phyloP scores from a whole-genome alignment of 75 land plant species.

The Cunninghamia lanceolata region DNA sequence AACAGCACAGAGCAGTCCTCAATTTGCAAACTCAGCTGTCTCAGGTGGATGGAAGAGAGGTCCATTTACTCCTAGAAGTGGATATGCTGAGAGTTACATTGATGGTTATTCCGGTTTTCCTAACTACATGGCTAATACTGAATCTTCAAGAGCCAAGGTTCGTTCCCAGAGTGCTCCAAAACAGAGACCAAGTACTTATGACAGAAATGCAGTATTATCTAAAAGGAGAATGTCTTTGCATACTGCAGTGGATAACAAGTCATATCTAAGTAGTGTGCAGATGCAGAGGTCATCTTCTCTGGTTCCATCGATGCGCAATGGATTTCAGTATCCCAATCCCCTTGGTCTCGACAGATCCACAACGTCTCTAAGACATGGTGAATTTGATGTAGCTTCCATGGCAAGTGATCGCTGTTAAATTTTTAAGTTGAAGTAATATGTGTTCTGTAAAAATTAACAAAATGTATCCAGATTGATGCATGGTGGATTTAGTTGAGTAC shows the following conservation, averaged over 20 bases:
- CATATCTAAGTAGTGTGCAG: slow-evolving; percentile 34
- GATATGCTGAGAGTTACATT: slow-evolving; percentile 34
- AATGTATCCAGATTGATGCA: neutral
- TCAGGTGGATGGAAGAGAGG: slow-evolving; percentile 11
- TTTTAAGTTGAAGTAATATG: neutral
- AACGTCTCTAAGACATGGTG: slow-evolving; percentile 26
- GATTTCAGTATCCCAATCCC: slow-evolving; percentile 8
- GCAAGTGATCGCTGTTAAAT: slow-evolving; percentile 13
- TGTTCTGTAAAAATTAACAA: neutral
- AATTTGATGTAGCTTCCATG: slow-evolving; percentile 15
- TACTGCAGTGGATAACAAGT: slow-evolving; percentile 43
- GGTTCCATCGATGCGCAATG: slow-evolving; percentile 16
- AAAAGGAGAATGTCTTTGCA: slow-evolving; percentile 46
- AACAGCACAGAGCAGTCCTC: slow-evolving; percentile 59
- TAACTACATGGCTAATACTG: slow-evolving; percentile 62
- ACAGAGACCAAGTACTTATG: slow-evolving; percentile 53
- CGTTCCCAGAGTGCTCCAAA: slow-evolving; percentile 73
- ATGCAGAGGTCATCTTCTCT: slow-evolving; percentile 42
- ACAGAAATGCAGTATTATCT: neutral
- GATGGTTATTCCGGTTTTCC: slow-evolving; percentile 37
- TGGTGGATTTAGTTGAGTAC: neutral
- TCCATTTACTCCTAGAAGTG: slow-evolving; percentile 52
- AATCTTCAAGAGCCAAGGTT: slow-evolving; percentile 63
- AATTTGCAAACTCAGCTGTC: slow-evolving; percentile 19
- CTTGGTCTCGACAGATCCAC: slow-evolving; percentile 16